Conservation (phyloP, 2,329 filamentous ascomycete genomes). For the Nothophoma quercina region DNA sequence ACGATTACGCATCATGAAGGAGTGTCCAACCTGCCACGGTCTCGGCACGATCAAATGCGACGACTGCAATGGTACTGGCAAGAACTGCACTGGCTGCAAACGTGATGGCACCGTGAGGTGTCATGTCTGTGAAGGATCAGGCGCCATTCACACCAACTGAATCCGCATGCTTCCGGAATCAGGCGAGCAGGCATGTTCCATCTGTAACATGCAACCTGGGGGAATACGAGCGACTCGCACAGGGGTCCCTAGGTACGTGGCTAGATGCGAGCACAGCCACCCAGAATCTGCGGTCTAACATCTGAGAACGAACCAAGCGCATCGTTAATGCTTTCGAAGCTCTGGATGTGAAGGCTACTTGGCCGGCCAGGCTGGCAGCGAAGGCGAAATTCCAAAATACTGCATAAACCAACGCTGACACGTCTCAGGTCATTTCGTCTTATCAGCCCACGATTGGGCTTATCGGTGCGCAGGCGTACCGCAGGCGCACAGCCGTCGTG, state of each 20-base stretch:
- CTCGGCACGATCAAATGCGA: constrained; percentile 46
- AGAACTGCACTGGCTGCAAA: constrained; percentile 39
- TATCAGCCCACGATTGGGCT: neutral
- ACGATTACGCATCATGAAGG: constrained; percentile 28
- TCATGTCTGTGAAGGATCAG: constrained; percentile 44
- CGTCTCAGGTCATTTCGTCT: neutral
- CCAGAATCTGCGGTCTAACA: neutral
- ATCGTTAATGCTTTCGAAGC: no score
- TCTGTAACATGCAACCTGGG: constrained; percentile 19
- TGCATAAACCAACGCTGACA: constrained; percentile 3
- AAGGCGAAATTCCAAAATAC: neutral
- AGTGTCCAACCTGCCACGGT: constrained; percentile 45
- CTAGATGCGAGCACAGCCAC: constrained; percentile 12
- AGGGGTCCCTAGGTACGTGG: constrained; percentile 27
- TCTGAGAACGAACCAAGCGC: neutral
- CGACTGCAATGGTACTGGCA: constrained; percentile 39
- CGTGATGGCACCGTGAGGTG: constrained; percentile 37
- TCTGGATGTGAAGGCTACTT: no score
- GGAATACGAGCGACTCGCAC: constrained; percentile 17
- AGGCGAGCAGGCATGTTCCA: constrained; percentile 10
- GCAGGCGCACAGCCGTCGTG: neutral
- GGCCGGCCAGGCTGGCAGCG: no score
- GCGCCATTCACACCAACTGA: constrained; percentile 44
- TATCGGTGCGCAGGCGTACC: constrained; percentile 29
- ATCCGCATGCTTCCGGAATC: constrained; percentile 6